phyloP scores from a whole-genome alignment of 148 eudicot genomes.

The Chenopodium album region DNA sequence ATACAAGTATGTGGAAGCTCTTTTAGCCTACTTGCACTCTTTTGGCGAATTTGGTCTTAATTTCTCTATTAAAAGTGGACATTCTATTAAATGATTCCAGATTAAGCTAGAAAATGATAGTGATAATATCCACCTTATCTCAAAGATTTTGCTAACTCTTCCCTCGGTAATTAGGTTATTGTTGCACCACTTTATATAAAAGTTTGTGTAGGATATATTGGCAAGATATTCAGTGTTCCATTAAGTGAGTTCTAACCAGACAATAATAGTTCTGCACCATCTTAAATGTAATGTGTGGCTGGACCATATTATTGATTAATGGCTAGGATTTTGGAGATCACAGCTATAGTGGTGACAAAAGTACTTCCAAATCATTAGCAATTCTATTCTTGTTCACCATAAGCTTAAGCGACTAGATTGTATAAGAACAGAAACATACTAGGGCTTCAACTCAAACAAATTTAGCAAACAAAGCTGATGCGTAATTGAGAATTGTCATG shows the following conservation, averaged over 20 bases:
- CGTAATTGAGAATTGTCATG: neutral
- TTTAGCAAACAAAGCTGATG: neutral
- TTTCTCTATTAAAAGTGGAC: constrained; percentile 17
- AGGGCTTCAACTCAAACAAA: neutral
- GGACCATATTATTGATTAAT: neutral
- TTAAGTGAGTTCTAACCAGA: neutral
- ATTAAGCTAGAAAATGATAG: constrained; percentile 23
- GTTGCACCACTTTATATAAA: too few species aligned
- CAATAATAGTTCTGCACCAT: neutral
- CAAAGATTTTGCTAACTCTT: constrained; percentile 2
- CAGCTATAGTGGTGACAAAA: neutral
- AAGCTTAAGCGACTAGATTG: too few species aligned
- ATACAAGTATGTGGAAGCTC: neutral
- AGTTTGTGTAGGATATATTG: neutral
- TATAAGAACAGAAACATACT: neutral
- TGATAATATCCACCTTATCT: constrained; percentile 16
- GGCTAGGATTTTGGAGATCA: neutral
- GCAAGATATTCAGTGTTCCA: neutral
- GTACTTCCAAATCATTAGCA: neutral
- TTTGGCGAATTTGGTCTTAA: neutral
- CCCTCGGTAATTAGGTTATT: neutral
- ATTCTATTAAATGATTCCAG: constrained; percentile 13
- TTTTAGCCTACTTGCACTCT: constrained; percentile 24
- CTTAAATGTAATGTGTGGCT: neutral
- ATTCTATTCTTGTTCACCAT: neutral